A percentile compares a stretch with the other conserved stretches of the same genome.
Conservation (phyloP, 257 asterid genomes). For the Knoxia roxburghii region DNA sequence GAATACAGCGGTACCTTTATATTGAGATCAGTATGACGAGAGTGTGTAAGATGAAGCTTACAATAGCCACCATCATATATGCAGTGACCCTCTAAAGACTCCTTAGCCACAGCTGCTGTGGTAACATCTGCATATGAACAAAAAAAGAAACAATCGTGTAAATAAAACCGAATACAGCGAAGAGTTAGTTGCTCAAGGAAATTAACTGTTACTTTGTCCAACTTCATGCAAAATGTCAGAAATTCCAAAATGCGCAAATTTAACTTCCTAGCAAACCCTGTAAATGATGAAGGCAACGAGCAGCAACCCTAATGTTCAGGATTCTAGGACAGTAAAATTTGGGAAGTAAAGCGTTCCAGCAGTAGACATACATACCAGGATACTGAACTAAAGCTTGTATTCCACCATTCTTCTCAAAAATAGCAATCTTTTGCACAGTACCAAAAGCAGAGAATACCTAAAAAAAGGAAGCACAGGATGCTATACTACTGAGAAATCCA, state of each 20-base stretch:
- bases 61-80: slow-evolving; percentile 97
- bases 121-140: slow-evolving; percentile 40
- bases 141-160: neutral
- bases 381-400: slow-evolving; percentile 77
- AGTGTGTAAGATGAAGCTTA: slow-evolving; percentile 95
- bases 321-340: neutral
- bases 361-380: slow-evolving; percentile 45
- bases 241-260: neutral
- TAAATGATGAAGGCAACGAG: neutral
- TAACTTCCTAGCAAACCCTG: neutral
- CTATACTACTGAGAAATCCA: slow-evolving; percentile 4
- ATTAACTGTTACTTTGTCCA: neutral
- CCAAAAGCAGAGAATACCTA: slow-evolving; percentile 82
- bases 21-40: slow-evolving; percentile 97
- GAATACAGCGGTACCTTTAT: slow-evolving; percentile 66
- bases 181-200: neutral
- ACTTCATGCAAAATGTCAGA: neutral
- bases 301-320: neutral
- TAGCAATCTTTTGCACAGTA: slow-evolving; percentile 77
- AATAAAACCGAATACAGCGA: too few relatives aligned
- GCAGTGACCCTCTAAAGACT: slow-evolving; percentile 85
- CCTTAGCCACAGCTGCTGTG: slow-evolving; percentile 69
- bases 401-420: slow-evolving; percentile 86
- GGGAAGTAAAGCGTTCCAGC: neutral
- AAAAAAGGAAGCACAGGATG: neutral